Evolutionary conservation across 2,329 filamentous ascomycete species (phyloP).

Genomic region (Calonectria fujianensis): DNA sequence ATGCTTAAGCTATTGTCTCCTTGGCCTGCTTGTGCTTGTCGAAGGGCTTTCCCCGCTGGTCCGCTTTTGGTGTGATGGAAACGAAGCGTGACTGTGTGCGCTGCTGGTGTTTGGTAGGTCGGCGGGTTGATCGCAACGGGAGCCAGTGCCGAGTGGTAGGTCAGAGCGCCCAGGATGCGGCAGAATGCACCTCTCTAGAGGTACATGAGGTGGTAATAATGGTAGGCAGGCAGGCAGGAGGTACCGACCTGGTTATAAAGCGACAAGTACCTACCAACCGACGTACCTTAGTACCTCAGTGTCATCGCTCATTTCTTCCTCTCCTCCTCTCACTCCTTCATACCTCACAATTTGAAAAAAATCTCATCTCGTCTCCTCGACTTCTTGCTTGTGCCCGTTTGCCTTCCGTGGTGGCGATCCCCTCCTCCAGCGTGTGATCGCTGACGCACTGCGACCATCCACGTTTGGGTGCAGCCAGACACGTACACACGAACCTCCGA

Average conservation of each 20-base stretch:
- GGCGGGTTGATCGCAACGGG: slow-evolving; percentile 19
- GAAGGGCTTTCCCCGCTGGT: slow-evolving; percentile 1
- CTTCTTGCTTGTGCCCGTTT: slow-evolving; percentile 5
- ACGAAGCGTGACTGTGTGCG: slow-evolving; percentile 1
- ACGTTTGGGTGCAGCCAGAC: background rate
- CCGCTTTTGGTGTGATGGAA: slow-evolving; percentile 19
- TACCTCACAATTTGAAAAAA: slow-evolving; percentile 17
- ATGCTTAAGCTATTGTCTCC: slow-evolving; percentile 36
- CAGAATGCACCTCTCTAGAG: slow-evolving; percentile 31
- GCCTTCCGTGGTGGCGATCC: slow-evolving; percentile 9
- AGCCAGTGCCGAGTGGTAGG: slow-evolving; percentile 21
- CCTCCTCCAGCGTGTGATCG: slow-evolving; percentile 5
- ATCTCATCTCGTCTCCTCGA: slow-evolving; percentile 2
- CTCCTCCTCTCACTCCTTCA: slow-evolving; percentile 13
- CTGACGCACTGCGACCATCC: slow-evolving; percentile 33
- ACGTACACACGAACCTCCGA: slow-evolving; percentile 15
- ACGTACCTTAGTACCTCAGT: slow-evolving; percentile 2
- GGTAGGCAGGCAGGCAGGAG: background rate
- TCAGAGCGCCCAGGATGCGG: slow-evolving; percentile 22
- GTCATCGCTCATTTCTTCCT: slow-evolving; percentile 18
- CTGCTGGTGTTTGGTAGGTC: slow-evolving; percentile 14
- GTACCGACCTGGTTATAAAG: slow-evolving; percentile 38
- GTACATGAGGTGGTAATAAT: slow-evolving; percentile 13
- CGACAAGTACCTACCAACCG: slow-evolving; percentile 21
- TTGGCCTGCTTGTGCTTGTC: slow-evolving; percentile 18